phyloP scores from a whole-genome alignment of 805 yeast species.

The Osmozyma mogii region DNA sequence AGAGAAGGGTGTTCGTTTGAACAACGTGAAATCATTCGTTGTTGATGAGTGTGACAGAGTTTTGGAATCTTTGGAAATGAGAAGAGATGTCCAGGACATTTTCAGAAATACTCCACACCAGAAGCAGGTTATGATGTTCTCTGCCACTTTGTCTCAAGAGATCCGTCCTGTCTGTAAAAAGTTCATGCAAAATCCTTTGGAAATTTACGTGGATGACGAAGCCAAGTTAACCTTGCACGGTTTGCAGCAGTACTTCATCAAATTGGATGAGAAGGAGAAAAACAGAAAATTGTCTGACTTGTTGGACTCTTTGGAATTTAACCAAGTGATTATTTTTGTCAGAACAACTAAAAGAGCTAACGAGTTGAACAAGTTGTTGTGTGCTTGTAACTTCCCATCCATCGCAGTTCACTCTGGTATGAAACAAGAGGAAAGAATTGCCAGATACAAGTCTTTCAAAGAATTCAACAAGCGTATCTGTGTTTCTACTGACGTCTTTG shows the following conservation, averaged over 20 bases:
- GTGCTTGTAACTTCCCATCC: conserved; percentile 93
- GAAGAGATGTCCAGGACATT: conserved; percentile 97
- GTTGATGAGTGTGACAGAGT: conserved; percentile 99
- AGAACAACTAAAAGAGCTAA: conserved; percentile 87
- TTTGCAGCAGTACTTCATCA: conserved; percentile 91
- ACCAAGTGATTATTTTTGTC: conserved; percentile 96
- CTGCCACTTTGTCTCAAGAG: conserved; percentile 91
- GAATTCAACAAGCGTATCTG: conserved; percentile 98
- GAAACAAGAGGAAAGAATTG: conserved; percentile 97
- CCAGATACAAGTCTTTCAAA: conserved; percentile 90
- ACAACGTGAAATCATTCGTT: conserved; percentile 88
- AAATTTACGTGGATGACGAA: conserved; percentile 95
- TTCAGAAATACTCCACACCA: conserved; percentile 97
- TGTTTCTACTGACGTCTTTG: conserved; percentile 96
- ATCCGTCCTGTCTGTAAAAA: conserved; percentile 95
- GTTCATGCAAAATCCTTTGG: conserved; percentile 96
- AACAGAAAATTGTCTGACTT: conserved; percentile 87
- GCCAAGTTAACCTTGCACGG: conserved; percentile 97
- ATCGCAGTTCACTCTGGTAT: conserved; percentile 94
- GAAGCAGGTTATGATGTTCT: conserved; percentile 98
- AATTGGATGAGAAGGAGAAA: conserved; percentile 84
- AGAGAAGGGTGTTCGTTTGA: conserved; percentile 80
- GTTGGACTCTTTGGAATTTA: conserved; percentile 90
- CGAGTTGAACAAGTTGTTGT: conserved; percentile 79
- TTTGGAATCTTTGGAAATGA: conserved; percentile 84